Percentiles rank a stretch among this genome's conserved stretches.
phyloP scores from a whole-genome alignment of 108 stramenopile species.

The Stephanodiscus triporus region DNA sequence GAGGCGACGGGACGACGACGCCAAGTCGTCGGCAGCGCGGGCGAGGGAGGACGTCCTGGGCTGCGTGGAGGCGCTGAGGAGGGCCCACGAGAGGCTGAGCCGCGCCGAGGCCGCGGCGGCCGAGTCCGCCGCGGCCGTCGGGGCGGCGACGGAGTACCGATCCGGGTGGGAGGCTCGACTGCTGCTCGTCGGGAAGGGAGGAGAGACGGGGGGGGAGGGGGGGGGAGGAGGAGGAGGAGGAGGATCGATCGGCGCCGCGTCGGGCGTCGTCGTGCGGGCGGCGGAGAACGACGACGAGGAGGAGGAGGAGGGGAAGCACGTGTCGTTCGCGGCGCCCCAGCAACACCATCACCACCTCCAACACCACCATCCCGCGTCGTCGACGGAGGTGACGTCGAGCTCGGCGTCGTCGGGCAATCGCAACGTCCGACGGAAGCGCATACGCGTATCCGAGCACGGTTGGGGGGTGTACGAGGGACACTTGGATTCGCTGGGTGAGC shows the following conservation, averaged over 20 bases:
- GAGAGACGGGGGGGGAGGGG: conserved; percentile 9
- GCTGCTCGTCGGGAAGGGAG: neutral
- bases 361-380: neutral
- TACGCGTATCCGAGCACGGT: conserved; percentile 46
- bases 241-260: neutral
- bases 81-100: conserved; percentile 36
- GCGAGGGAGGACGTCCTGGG: conserved; percentile 35
- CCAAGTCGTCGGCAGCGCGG: conserved; percentile 7
- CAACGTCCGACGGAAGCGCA: conserved; percentile 35
- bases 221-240: neutral
- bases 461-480: conserved; percentile 49
- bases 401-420: conserved; percentile 13
- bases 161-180: conserved; percentile 25
- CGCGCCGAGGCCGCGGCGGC: conserved; percentile 20
- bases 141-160: conserved; percentile 24
- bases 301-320: conserved; percentile 36
- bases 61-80: conserved; percentile 24
- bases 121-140: conserved; percentile 11
- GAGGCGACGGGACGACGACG: conserved; percentile 10
- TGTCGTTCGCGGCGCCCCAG: conserved; percentile 29
- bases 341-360: neutral
- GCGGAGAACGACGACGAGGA: conserved; percentile 21
- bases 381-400: conserved; percentile 7
- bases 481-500: conserved; percentile 34
- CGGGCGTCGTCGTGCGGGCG: neutral